Percentiles rank a stretch among this genome's conserved stretches.
Conservation (phyloP, 768 basidiomycete species). For the Galerina marginata region DNA sequence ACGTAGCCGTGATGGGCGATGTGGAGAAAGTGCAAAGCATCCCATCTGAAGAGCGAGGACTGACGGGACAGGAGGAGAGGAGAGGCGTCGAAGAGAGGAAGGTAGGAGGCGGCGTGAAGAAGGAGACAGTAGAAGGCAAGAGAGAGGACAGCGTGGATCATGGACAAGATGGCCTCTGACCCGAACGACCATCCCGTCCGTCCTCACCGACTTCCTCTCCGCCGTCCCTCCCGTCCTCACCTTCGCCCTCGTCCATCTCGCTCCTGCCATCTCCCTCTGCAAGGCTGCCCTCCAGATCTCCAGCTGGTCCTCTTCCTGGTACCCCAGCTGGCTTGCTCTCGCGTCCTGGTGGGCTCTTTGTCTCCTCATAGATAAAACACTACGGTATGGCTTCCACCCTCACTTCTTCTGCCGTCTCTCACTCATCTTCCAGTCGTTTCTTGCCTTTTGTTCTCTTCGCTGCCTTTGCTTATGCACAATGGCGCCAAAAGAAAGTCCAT, state of each 20-base stretch:
- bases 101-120: slow-evolving; percentile 31
- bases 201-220: slow-evolving; percentile 54
- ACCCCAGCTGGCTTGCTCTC: slow-evolving; percentile 70
- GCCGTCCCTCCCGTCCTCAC: slow-evolving; percentile 68
- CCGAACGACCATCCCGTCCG: slow-evolving; percentile 1
- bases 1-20: slow-evolving; percentile 62
- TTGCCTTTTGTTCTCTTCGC: slow-evolving; percentile 56
- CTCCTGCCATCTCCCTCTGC: slow-evolving; percentile 52
- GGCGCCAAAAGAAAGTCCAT: slow-evolving; percentile 14
- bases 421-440: slow-evolving; percentile 51
- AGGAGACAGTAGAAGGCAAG: slow-evolving; percentile 29
- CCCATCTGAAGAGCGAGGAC: slow-evolving; percentile 71
- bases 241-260: slow-evolving; percentile 63
- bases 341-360: slow-evolving; percentile 81
- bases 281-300: slow-evolving; percentile 52
- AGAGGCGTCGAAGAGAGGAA: slow-evolving; percentile 47
- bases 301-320: slow-evolving; percentile 63
- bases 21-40: slow-evolving; percentile 78
- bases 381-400: slow-evolving; percentile 36
- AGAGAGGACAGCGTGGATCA: slow-evolving; percentile 21
- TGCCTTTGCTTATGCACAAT: slow-evolving; percentile 35
- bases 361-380: slow-evolving; percentile 54
- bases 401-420: slow-evolving; percentile 5
- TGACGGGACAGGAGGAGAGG: slow-evolving; percentile 30
- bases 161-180: slow-evolving; percentile 21